Percentiles rank a stretch among this genome's conserved stretches.
Conservation (phyloP, 2,329 filamentous ascomycete genomes). For the Thielaviopsis punctulata region DNA sequence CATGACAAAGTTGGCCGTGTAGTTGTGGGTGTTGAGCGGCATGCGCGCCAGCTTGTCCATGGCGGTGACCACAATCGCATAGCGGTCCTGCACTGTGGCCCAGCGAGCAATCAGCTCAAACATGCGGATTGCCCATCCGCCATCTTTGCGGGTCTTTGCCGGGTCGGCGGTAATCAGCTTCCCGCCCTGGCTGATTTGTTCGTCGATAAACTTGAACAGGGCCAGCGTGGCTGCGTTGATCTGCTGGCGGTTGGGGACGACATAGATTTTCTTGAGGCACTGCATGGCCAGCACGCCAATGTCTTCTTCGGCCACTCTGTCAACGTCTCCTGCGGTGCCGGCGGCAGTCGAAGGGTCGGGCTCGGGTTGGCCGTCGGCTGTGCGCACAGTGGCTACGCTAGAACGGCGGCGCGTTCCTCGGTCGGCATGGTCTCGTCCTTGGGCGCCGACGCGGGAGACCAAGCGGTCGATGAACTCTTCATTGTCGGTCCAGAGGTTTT, state of each 20-base stretch:
- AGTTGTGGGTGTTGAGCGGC: constrained; percentile 49
- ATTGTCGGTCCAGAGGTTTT: constrained; percentile 66
- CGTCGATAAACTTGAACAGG: constrained; percentile 57
- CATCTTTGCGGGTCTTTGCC: constrained; percentile 26
- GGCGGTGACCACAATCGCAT: constrained; percentile 68
- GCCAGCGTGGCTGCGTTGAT: constrained; percentile 60
- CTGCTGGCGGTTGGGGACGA: constrained; percentile 65
- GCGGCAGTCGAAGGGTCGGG: constrained; percentile 57
- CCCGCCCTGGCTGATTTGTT: constrained; percentile 35
- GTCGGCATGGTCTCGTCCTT: constrained; percentile 52
- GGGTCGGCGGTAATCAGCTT: constrained; percentile 33
- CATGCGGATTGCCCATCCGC: constrained; percentile 67
- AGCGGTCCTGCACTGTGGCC: constrained; percentile 88
- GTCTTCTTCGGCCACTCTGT: constrained; percentile 78
- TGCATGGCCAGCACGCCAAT: constrained; percentile 70
- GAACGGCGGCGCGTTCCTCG: constrained; percentile 48
- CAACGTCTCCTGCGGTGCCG: constrained; percentile 69
- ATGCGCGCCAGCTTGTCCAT: constrained; percentile 59
- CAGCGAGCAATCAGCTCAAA: constrained; percentile 67
- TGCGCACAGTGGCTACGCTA: constrained; percentile 64
- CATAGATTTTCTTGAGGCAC: constrained; percentile 73
- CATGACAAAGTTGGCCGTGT: constrained; percentile 59
- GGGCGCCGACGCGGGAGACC: constrained; percentile 45
- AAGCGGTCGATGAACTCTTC: constrained; percentile 53
- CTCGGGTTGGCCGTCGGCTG: constrained; percentile 44